Base-by-base conservation (phyloP, 2,329 filamentous ascomycete genomes). In the Alternaria sp. region DNA sequence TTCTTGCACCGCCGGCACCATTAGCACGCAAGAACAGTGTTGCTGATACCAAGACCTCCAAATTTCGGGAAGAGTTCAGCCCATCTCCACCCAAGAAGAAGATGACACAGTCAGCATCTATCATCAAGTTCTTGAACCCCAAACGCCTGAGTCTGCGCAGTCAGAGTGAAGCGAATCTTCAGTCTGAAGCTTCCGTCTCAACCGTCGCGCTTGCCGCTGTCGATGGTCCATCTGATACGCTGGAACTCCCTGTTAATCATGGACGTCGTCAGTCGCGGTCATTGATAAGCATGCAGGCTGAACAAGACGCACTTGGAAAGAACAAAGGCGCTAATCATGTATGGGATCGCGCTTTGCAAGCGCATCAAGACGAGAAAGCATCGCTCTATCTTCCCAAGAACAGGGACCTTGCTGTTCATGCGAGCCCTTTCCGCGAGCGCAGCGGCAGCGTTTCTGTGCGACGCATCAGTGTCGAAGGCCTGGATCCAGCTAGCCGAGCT, bases 61-160 rank as follows among this genome's bases (percentile, higher is more conserved):
- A 76, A 30, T 80, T 80, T 28, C 71, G 72, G 8, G 77, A 80
- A 64, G 77, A 79, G 26, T 77, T 80, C 63, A 77, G 74, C 43
- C 74, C 72, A 2, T 70, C 76, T 7, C 75, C 75, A 15, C 68
- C 73, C 5, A 67, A 65, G 36, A 79, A 74, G 58, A 77, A 64
- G 36, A 57, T 68, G 12, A 66, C 66, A 1, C 63, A 71, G 8
- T 72, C 75, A 8, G 62, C 65, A 11, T 76, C 77, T 1, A 69
- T 78, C 21, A 72, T 76, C 59, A 76, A 70, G 26, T 72, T 79
- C n/a, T 40, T 79, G 6, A 73, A 71, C 19, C 67, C 74, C 1
- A 78, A 75, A 43, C 68, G 71, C 7, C 66, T 67, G 10, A 74
- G 69, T 23, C 43, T 74, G 32, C 70, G 75, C 21, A 80, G 77